Conservation (phyloP, 768 basidiomycete species). For the Calocera cornea region DNA sequence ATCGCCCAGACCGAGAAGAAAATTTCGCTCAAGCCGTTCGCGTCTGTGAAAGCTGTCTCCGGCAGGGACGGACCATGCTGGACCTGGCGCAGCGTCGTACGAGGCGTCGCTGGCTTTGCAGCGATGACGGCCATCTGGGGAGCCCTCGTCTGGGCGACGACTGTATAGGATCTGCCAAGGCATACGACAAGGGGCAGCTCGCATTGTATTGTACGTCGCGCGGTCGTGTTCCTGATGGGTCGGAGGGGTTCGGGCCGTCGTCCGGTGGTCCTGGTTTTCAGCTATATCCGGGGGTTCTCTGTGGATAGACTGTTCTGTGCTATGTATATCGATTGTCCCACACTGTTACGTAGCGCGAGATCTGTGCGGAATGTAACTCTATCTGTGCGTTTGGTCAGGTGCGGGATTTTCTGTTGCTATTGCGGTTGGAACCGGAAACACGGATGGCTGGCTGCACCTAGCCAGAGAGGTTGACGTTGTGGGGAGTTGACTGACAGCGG, state of each 20-base stretch:
- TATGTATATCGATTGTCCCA: background rate
- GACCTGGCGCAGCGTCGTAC: background rate
- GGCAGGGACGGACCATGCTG: background rate
- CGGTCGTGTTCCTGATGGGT: background rate
- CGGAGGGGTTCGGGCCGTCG: background rate
- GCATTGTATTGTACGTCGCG: background rate
- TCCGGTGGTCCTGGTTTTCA: background rate
- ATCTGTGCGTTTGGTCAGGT: background rate
- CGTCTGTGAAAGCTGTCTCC: background rate
- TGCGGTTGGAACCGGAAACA: no score
- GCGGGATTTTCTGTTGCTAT: no score
- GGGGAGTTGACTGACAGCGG: no score
- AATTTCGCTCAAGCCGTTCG: background rate
- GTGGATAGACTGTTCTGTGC: background rate
- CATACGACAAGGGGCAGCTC: background rate
- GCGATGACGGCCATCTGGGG: background rate
- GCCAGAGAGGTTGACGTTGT: no score
- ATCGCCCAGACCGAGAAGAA: background rate
- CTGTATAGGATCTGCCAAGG: background rate
- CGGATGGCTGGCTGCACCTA: no score
- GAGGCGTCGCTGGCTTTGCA: background rate
- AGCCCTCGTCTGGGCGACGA: background rate
- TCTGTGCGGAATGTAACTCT: background rate
- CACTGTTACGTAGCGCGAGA: background rate
- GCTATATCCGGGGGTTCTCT: background rate